Conservation (phyloP, 805 yeast species). For the Yamadazyma philogaea region DNA sequence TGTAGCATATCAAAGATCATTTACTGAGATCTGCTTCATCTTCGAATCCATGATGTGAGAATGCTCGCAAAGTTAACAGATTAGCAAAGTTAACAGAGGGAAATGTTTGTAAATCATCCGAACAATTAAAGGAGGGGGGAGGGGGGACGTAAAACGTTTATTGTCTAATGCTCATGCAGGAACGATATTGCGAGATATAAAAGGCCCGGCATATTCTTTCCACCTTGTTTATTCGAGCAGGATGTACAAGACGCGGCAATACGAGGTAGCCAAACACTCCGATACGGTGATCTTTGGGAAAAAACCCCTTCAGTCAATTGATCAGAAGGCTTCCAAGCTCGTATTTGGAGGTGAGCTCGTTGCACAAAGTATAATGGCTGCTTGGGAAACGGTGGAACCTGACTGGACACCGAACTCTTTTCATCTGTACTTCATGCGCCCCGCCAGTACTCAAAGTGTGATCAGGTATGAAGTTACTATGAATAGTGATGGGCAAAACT, state of each 20-base stretch:
- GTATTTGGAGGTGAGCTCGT: conserved; percentile 41
- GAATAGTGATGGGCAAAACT: conserved; percentile 33
- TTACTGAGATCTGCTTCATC: no score
- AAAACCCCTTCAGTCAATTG: conserved; percentile 20
- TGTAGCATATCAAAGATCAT: no score
- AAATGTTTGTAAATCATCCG: no score
- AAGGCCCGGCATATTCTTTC: background rate
- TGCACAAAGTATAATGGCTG: conserved; percentile 37
- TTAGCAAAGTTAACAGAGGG: no score
- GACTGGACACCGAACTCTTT: conserved; percentile 38
- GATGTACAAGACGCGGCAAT: conserved; percentile 15
- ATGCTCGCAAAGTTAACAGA: no score
- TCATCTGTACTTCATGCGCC: conserved; percentile 39
- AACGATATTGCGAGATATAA: conserved; percentile 2
- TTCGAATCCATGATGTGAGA: no score
- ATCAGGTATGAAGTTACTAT: conserved; percentile 32
- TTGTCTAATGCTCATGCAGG: conserved; percentile 1
- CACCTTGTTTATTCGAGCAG: background rate
- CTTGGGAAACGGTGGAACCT: conserved; percentile 28
- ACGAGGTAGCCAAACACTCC: conserved; percentile 14
- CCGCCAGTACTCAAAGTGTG: conserved; percentile 26
- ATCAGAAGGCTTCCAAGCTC: conserved; percentile 26
- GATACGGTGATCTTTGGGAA: conserved; percentile 15
- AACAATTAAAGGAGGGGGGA: background rate
- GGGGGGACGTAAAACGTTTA: background rate